Evolutionary conservation across 163 green algal species (phyloP), one percentile per base, ranked within the genome.

Genomic region (Smithsoniella earleae): DNA sequence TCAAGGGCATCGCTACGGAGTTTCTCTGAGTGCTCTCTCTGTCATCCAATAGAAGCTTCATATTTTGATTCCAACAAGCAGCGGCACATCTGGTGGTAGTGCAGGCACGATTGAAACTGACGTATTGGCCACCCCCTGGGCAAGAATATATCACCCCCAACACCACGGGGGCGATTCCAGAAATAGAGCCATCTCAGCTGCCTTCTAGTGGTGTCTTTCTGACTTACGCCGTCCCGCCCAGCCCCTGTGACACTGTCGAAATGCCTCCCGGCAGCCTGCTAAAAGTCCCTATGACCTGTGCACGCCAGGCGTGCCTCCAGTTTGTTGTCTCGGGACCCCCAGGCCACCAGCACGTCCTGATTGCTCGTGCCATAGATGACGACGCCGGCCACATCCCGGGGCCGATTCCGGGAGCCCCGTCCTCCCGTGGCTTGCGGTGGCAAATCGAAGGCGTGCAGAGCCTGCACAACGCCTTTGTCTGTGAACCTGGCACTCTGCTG

Each of bases 71-170:
- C n/a, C n/a, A n/a, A n/a, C n/a, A n/a, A n/a, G n/a, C n/a, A n/a
- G n/a, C n/a, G n/a, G 40, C 40, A 49, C 10, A 49, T 49, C 40
- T 22, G 10, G 40, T 49, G 10, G 40, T 13, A 49, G 8, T 69
- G 58, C 58, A 69, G 58, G 58, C 58, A 25, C 20, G 58, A 18
- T 36, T 69, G 25, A 69, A 69, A 34, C 25, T 69, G 27, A 69
- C 58, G 18, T 69, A 38, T 36, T 69, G 58, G 58, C 58, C 58
- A 3, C 58, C 58, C 1, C 58, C 58, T 8, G 38, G 30, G 20
- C 16, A 16, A 31, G 58, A 69, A 22, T 25, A 43, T 30, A 33
- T 69, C 58, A 49, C 13, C 10, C 40, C 40, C 40, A 33, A 69
- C 34, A 34, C 58, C 4, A 13, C 5, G 10, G 58, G 43, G 6